phyloP scores from a whole-genome alignment of 306 rosid genomes.

The Pachyrhizus erosus region DNA sequence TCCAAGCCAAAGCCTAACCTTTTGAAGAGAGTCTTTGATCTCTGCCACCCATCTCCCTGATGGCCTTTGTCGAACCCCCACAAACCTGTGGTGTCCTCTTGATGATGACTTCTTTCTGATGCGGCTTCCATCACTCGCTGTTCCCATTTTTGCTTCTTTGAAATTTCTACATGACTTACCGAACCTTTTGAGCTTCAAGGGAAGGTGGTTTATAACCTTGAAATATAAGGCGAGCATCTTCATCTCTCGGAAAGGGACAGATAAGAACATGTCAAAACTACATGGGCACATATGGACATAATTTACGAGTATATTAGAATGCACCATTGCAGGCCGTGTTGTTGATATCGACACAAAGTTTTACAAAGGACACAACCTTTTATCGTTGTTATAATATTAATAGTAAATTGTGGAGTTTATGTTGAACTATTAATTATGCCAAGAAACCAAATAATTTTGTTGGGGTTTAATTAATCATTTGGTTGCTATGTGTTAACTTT shows the following conservation, averaged over 20 bases:
- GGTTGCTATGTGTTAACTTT: no score
- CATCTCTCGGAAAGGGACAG: slow-evolving; percentile 26
- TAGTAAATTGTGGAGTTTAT: neutral
- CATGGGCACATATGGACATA: neutral
- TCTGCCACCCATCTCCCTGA: slow-evolving; percentile 92
- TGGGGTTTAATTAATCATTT: no score
- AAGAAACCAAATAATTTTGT: neutral
- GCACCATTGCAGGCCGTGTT: slow-evolving; percentile 54
- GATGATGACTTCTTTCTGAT: slow-evolving; percentile 61
- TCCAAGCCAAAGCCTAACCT: slow-evolving; percentile 86
- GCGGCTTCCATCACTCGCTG: slow-evolving; percentile 35
- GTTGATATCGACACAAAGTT: slow-evolving; percentile 53
- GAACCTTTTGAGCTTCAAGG: slow-evolving; percentile 41
- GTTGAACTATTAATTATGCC: neutral
- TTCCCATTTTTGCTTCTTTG: slow-evolving; percentile 40
- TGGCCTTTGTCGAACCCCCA: slow-evolving; percentile 81
- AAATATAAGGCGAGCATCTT: slow-evolving; percentile 27
- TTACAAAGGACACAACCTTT: neutral
- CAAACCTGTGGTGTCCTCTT: slow-evolving; percentile 72
- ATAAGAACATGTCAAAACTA: slow-evolving; percentile 38
- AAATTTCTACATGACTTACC: slow-evolving; percentile 4
- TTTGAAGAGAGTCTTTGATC: slow-evolving; percentile 76
- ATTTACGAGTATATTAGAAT: slow-evolving; percentile 3
- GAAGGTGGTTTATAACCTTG: slow-evolving; percentile 8
- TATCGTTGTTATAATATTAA: slow-evolving; percentile 12